Evolutionary conservation across 2,329 filamentous ascomycete species (phyloP), one percentile per base, ranked within the genome.

Genomic region (Aspergillus unguis): DNA sequence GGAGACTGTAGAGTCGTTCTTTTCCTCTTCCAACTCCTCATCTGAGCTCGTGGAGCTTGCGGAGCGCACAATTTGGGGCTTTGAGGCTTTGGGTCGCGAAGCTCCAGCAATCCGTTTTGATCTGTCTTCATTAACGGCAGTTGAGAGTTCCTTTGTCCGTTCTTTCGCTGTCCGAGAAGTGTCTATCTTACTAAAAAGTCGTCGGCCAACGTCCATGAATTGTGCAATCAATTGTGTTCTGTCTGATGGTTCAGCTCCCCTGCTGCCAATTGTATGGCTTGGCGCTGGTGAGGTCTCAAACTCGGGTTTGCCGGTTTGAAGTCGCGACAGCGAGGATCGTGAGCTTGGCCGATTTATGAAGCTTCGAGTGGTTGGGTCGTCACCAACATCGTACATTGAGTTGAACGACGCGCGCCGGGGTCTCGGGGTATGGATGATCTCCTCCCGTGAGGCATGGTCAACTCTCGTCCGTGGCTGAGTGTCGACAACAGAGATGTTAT

Each of bases 371-470:
- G 79, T 78, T 54, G 75, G 76, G 53, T 84, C 79, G 44, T 79
- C 73, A 10, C 75, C 74, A 41, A 77, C 75, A 66, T 84, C 78
- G 50, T 75, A 70, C 42, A 75, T 71, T 26, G 75, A 75, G 59
- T 78, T 79, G 57, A 84, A 82, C 28, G 81, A 84, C 10, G 79
- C 79, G 48, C 80, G 74, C 58, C 81, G 69, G 54, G 64, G 67
- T 37, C 62, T 67, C 8, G 64, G 64, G 37, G 62, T 62, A 35
- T 65, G 60, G n/a, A 57, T 60, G 28, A 61, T 67, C n/a, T 67
- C 17, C 17, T 17, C 61, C 23, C 57, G 56, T 17, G 61, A 57
- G n/a, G 43, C 48, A 27, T 59, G 50, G 23, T 64, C 58, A 25
- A 53, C 52, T 38, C 54, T 58, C 17, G 53, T 58, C 46, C 58